These are phyloP conservation scores for Chrysanthemum makinoi DNA, from an alignment of 129 eudicot genomes.

Conservation along the genomic window DNA sequence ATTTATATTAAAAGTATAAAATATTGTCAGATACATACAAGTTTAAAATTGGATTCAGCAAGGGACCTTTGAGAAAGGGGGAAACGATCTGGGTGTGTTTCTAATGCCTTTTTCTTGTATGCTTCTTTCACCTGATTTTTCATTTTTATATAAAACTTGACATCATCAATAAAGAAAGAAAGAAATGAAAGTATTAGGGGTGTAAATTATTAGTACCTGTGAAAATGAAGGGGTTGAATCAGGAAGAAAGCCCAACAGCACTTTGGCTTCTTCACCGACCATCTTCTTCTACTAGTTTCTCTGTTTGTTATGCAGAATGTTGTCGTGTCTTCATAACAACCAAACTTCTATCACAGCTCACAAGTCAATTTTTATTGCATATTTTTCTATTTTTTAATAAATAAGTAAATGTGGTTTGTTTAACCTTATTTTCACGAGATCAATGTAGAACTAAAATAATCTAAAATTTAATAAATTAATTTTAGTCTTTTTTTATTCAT, in stretches of 20 bases:
- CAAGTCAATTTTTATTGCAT: too few species aligned
- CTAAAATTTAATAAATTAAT: too few species aligned
- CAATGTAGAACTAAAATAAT: not conserved
- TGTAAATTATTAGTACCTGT: conserved; percentile 35
- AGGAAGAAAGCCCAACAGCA: conserved; percentile 60
- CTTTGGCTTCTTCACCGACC: conserved; percentile 47
- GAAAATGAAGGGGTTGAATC: conserved; percentile 48
- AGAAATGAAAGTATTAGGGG: not conserved
- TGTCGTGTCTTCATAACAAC: conserved; percentile 22
- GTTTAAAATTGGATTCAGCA: conserved; percentile 71
- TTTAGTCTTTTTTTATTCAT: too few species aligned
- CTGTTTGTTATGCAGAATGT: not conserved
- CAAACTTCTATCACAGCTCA: not conserved
- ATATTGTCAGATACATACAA: conserved; percentile 31
- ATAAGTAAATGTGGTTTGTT: too few species aligned
- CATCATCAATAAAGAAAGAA: not conserved
- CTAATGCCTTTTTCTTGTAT: conserved; percentile 74
- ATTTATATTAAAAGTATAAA: not conserved
- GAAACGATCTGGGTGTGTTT: conserved; percentile 88
- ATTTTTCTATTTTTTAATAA: too few species aligned
- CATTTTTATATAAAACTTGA: not conserved
- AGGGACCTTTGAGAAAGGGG: conserved; percentile 43
- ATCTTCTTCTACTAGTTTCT: not conserved
- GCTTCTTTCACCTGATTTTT: conserved; percentile 84
- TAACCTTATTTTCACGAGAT: too few species aligned